Base-by-base conservation (phyloP, 192 early-diverging fungal species). In the Nowakowskiella sp. region DNA sequence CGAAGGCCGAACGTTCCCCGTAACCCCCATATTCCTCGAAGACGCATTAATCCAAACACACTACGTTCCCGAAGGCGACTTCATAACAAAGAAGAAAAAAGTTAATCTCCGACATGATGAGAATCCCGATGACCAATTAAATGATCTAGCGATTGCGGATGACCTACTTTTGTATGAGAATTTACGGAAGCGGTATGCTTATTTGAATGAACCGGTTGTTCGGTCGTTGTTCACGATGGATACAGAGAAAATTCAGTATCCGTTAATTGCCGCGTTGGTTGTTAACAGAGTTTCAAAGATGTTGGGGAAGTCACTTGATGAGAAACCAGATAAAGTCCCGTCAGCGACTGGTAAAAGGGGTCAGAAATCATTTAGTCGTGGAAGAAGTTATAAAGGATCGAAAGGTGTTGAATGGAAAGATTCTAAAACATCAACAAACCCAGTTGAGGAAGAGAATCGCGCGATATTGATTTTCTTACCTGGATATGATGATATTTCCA, bases 1-100 rank as follows among this genome's bases (percentile, higher is more conserved):
- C 73, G 70, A 84, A 68, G 74, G 73, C 29, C 21, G 65, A 31
- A 59, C 86, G 8, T 77, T 75, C 53, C 67, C 74, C 39, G 74
- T 77, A 25, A 36, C 56, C 23, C 43, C 10, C 33, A 10, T 70
- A 25, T 70, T 72, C 32, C 49, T 87, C 43, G 85, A 87, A 55
- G 83, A 87, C 55, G 65, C 77, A 8, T 31, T 85, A 19, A 72
- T 79, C 28, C 54, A 61, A 7, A 79, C 72, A 22, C 44, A 50
- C 2, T 73, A 68, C 30, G 39, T 9, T 23, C 61, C 82, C 3
- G 71, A n/a, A 63, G 81, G 23, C 29, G 64, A 68, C 6, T 51
- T 55, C 31, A 10, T 42, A 34, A 23, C 47, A n/a, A 44, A 42
- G 25, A 6, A 30, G 30, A 31, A 3, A 10, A 30, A 64, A 68